Evolutionary conservation across 2,329 filamentous ascomycete species (phyloP).

Genomic region (Hymenoscyphus infarciens): DNA sequence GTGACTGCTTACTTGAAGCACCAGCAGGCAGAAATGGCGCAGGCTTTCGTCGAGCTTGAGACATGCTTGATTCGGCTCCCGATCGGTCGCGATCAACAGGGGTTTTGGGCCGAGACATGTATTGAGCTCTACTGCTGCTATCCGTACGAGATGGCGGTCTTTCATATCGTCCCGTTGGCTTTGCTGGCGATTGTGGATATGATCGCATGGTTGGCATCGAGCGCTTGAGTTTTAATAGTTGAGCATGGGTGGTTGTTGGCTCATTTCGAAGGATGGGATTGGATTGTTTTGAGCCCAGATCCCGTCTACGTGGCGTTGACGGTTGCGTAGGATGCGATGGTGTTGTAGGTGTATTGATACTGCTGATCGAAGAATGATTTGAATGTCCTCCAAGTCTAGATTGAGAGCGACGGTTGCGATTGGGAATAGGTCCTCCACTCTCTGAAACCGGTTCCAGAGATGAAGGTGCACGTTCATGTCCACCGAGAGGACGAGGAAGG

Average conservation of each 20-base stretch:
- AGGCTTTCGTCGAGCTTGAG: constrained; percentile 55
- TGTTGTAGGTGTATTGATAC: constrained; percentile 58
- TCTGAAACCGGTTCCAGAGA: constrained; percentile 92
- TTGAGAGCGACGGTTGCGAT: constrained; percentile 57
- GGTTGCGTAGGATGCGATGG: constrained; percentile 52
- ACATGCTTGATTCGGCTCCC: constrained; percentile 47
- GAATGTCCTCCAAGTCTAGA: constrained; percentile 67
- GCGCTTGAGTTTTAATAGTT: constrained; percentile 62
- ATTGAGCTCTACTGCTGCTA: constrained; percentile 43
- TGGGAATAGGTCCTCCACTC: constrained; percentile 68
- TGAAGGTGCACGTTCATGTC: constrained; percentile 67
- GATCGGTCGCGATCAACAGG: constrained; percentile 57
- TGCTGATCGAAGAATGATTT: constrained; percentile 64
- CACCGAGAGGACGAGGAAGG: constrained; percentile 69
- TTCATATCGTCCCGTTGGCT: constrained; percentile 48
- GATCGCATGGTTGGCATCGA: constrained; percentile 59
- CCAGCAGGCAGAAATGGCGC: constrained; percentile 79
- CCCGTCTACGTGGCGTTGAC: constrained; percentile 58
- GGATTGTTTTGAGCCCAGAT: constrained; percentile 54
- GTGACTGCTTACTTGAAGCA: constrained; percentile 67
- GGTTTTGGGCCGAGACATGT: constrained; percentile 62
- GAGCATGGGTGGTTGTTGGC: constrained; percentile 62
- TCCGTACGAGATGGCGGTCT: constrained; percentile 59
- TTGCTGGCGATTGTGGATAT: constrained; percentile 47
- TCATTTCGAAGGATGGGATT: constrained; percentile 53